A percentile compares a stretch with the other conserved stretches of the same genome.
Conservation (phyloP, 768 basidiomycete genomes). For the Calocera cornea region DNA sequence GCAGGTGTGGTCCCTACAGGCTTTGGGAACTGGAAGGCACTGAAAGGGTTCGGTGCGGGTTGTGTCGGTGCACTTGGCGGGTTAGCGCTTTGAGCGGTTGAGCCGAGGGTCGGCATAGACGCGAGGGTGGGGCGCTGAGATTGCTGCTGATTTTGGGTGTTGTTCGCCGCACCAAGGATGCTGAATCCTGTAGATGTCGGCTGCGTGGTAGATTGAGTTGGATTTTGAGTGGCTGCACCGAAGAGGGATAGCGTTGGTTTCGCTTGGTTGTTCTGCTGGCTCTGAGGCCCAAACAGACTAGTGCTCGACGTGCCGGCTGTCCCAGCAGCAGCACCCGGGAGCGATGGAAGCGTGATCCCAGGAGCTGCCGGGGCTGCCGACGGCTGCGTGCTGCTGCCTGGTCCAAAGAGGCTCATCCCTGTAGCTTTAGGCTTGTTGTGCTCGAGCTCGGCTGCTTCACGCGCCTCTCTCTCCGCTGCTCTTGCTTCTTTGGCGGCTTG, state of each 20-base stretch:
- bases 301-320: neutral
- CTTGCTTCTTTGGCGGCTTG: conserved; percentile 1
- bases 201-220: neutral
- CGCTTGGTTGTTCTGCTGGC: neutral
- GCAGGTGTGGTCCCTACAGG: neutral
- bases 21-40: neutral
- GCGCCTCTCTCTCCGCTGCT: conserved; percentile 3
- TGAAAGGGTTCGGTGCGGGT: neutral
- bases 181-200: neutral
- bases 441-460: neutral
- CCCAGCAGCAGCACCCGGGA: neutral
- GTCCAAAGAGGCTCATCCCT: neutral
- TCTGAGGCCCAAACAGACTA: neutral
- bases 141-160: neutral
- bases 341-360: neutral
- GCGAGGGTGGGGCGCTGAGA: neutral
- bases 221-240: neutral
- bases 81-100: neutral
- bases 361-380: neutral
- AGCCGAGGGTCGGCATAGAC: neutral
- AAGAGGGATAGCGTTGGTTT: neutral
- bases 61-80: neutral
- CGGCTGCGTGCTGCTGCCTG: neutral
- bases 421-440: neutral
- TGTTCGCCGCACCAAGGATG: neutral